Evolutionary conservation across 768 basidiomycete species (phyloP), one percentile per base, ranked within the genome.

Genomic region (Tephrocybe rancida): DNA sequence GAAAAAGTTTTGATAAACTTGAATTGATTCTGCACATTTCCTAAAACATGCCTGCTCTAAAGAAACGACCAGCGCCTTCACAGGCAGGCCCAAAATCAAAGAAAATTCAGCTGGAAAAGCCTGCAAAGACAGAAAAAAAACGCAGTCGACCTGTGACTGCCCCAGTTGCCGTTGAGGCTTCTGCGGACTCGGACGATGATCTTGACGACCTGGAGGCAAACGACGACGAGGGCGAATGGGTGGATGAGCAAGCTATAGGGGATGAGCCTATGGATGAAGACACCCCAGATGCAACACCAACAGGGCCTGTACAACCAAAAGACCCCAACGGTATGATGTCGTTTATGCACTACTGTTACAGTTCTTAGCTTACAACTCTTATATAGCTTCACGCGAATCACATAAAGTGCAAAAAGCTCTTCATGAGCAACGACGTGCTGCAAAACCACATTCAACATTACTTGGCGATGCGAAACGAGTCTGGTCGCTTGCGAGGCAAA

Each of bases 401-500:
- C 90, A 90, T 53, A 84, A 85, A 65, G 84, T 74, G 0, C 91
- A 93, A 67, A 84, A 85, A 46, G 76, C 63, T 7, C 67, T 92
- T 0, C 80, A 80, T 19, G 82, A 84, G 21, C 86, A 91, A 59
- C 85, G 92, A 10, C 82, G 80, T 38, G 88, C 88, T 0, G 79
- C 87, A 2, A 93, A 90, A 68, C 91, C 90, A 0, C 84, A 94
- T 65, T 87, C 89, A 0, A 71, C 76, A 6, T 67, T 94, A 1
- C 80, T 94, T 27, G 67, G 68, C 9, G 80, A 87, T 49, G 90
- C 91, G 30, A 93, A 95, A 68, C 77, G 77, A 11, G 75, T 89
- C 9, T 95, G 92, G 92, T 80, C 85, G 1, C 77, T 84, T 14
- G 88, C 88, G 1, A 83, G 85, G 50, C 82, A 88, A 69, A 88